Evolutionary conservation across 2,329 filamentous ascomycete genomes (phyloP), one percentile per base, ranked within the genome.

Genomic region (Arthrobotrys musiformis): DNA sequence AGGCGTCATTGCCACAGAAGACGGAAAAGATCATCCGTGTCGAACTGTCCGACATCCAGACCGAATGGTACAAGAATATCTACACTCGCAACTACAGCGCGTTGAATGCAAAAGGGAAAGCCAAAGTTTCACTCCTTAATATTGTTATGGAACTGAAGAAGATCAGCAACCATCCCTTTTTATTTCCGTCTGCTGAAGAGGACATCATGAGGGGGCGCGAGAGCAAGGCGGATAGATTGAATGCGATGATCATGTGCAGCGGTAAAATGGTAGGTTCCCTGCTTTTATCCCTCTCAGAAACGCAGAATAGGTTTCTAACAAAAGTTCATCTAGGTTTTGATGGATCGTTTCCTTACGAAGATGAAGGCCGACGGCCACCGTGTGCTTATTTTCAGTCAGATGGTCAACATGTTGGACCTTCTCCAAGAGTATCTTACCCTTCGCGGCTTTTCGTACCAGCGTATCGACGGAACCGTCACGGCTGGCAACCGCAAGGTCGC

Each of bases 131-230:
- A 0, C 85, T 99, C 13, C 86, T 99, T 79, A 99, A 99, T 84
- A 95, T 99, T 83, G 97, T 99, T 89, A 99, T 99, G 95, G 95
- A 99, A 84, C 84, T 99, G 81, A 99, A 99, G 86, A 99, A 99
- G 84, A 93, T 95, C 83, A 98, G 94, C 85, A 99, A 99, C 82
- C 95, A 99, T 82, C 94, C 95, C 0, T 97, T 97, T 85, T 96
- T 99, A 91, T 98, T 99, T 81, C 91, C 92, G 1, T 94, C 93
- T 79, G 94, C 93, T 1, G 95, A 99, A 82, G 92, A 97, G 72
- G 92, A 92, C 80, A 92, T 98, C 11, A 85, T 98, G 61, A 90
- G 89, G 75, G 93, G 92, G 13, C 93, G 91, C 81, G 88, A 89
- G 64, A 90, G 92, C 19, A 91, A 94, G 30, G 94, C 98, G 82